Percentiles rank a stretch among this genome's conserved stretches.
phyloP scores from a whole-genome alignment of 805 yeast species.

The Kodamaea kaohsiungensis region DNA sequence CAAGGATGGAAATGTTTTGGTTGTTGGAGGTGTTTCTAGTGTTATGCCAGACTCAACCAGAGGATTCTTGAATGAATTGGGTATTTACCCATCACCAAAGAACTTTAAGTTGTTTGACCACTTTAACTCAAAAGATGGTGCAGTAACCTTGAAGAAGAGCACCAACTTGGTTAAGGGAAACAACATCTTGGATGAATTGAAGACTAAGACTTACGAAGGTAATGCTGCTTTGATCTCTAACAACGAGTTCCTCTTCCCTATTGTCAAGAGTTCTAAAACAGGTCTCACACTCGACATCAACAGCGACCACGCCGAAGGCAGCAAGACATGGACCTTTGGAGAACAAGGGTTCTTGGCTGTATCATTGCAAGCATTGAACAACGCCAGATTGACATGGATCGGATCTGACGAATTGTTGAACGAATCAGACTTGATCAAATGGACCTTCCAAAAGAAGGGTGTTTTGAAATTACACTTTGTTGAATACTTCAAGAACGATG shows the following conservation, averaged over 20 bases:
- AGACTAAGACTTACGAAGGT: conserved; percentile 38
- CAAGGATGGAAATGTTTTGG: conserved; percentile 74
- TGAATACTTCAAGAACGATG: conserved; percentile 53
- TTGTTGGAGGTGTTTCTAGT: conserved; percentile 50
- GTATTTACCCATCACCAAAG: conserved; percentile 81
- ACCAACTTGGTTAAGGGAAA: conserved; percentile 25
- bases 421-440: conserved; percentile 36
- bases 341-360: conserved; percentile 74
- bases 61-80: conserved; percentile 72
- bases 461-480: conserved; percentile 59
- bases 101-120: conserved; percentile 66
- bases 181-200: conserved; percentile 10
- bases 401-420: conserved; percentile 64
- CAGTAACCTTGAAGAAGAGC: conserved; percentile 25
- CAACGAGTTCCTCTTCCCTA: conserved; percentile 68
- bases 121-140: conserved; percentile 42
- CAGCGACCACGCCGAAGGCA: conserved; percentile 38
- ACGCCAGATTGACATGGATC: conserved; percentile 78
- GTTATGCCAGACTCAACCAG: conserved; percentile 49
- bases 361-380: conserved; percentile 76
- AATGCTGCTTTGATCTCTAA: conserved; percentile 71
- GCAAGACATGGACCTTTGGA: conserved; percentile 75
- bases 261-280: conserved; percentile 65
- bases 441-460: conserved; percentile 75
- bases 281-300: conserved; percentile 54